These are phyloP conservation scores for Atkinsonella hypoxylon DNA, from an alignment of 2,329 filamentous ascomycete genomes.

Conservation along the genomic window DNA sequence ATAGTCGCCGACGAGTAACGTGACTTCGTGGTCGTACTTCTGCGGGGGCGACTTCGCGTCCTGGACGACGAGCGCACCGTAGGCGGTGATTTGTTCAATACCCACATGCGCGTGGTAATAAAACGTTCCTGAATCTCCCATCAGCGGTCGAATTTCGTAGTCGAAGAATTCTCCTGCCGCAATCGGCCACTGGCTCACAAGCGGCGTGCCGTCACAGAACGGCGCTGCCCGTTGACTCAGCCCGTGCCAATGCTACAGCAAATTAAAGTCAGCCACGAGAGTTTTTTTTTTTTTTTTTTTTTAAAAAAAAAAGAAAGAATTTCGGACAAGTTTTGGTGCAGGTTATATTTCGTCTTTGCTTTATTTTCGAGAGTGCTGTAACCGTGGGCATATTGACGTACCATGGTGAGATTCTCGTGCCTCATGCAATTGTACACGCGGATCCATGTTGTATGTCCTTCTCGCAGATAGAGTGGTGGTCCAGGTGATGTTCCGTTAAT, in stretches of 20 bases:
- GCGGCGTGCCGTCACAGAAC: constrained; percentile 50
- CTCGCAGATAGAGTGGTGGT: constrained; percentile 33
- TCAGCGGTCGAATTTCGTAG: constrained; percentile 45
- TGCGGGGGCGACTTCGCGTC: constrained; percentile 35
- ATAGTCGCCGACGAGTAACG: constrained; percentile 43
- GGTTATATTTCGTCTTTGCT: no score
- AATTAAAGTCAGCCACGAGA: background rate
- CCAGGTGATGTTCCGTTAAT: constrained; percentile 43
- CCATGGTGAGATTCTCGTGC: constrained; percentile 40
- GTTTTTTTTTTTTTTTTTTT: background rate
- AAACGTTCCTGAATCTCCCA: constrained; percentile 47
- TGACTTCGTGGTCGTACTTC: constrained; percentile 47
- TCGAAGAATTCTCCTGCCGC: constrained; percentile 49
- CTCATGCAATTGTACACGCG: constrained; percentile 45
- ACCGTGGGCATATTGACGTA: constrained; percentile 15
- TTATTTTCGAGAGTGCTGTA: no score
- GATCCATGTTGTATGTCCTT: constrained; percentile 41
- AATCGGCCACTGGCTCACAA: constrained; percentile 54
- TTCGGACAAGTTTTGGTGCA: no score
- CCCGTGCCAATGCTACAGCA: constrained; percentile 53
- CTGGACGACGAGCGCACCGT: constrained; percentile 46
- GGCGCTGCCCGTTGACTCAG: constrained; percentile 45
- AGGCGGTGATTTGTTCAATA: constrained; percentile 45
- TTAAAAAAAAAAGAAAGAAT: no score
- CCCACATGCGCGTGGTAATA: constrained; percentile 58